phyloP scores from a whole-genome alignment of 2,329 filamentous ascomycete genomes.

The Penicillium sp. region DNA sequence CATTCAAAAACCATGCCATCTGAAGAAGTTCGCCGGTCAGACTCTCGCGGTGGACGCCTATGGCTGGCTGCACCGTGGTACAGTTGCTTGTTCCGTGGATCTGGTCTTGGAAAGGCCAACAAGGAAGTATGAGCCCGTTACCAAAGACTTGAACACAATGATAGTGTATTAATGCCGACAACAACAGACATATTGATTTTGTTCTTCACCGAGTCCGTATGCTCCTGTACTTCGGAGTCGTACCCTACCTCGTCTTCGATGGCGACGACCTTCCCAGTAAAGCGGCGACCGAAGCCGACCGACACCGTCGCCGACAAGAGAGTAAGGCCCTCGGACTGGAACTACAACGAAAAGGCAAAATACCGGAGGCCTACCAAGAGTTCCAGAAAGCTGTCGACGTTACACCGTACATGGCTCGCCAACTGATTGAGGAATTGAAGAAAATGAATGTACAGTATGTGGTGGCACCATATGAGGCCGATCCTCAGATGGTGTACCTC shows the following conservation, averaged over 20 bases:
- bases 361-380: constrained; percentile 75
- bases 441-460: constrained; percentile 76
- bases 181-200: constrained; percentile 77
- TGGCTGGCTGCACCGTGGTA: constrained; percentile 95
- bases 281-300: constrained; percentile 75
- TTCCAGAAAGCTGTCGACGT: constrained; percentile 95
- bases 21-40: constrained; percentile 84
- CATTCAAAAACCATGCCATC: constrained; percentile 82
- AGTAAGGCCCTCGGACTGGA: constrained; percentile 74
- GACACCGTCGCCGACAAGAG: constrained; percentile 72
- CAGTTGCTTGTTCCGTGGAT: constrained; percentile 85
- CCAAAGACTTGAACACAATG: not conserved
- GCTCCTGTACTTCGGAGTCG: constrained; percentile 89
- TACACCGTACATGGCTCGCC: constrained; percentile 90
- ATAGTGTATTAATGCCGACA: not conserved
- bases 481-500: constrained; percentile 93
- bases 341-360: constrained; percentile 76
- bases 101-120: constrained; percentile 86
- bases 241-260: constrained; percentile 94
- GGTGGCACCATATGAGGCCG: constrained; percentile 95
- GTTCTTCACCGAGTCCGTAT: constrained; percentile 88
- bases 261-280: constrained; percentile 95
- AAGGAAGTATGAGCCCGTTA: constrained; percentile 62
- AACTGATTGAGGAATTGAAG: constrained; percentile 89
- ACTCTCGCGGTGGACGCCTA: constrained; percentile 95